Percentiles rank a stretch among this genome's conserved stretches.
phyloP scores from a whole-genome alignment of 768 basidiomycete species.

The Suillus decipiens region DNA sequence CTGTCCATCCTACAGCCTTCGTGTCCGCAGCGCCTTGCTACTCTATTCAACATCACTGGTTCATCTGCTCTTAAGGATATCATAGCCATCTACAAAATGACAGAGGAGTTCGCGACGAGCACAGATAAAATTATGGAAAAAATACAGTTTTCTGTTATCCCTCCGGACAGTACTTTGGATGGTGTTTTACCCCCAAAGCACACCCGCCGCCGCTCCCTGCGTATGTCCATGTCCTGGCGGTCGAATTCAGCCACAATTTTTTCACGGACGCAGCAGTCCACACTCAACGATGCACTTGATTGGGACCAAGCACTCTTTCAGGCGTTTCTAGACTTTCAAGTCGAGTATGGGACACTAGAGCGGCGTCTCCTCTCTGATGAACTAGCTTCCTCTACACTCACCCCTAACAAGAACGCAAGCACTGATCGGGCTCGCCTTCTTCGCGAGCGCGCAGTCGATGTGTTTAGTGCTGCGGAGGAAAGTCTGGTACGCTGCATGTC shows the following conservation, averaged over 20 bases:
- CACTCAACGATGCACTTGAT: slow-evolving; percentile 44
- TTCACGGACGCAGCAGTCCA: slow-evolving; percentile 11
- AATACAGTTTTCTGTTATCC: slow-evolving; percentile 42
- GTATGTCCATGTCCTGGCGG: slow-evolving; percentile 68
- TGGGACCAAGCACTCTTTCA: slow-evolving; percentile 96
- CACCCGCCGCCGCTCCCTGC: slow-evolving; percentile 54
- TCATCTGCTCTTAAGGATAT: slow-evolving; percentile 65
- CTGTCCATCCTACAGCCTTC: slow-evolving; percentile 81
- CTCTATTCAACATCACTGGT: slow-evolving; percentile 66
- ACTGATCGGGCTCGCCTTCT: slow-evolving; percentile 55
- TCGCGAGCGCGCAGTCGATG: slow-evolving; percentile 72
- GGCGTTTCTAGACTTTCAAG: slow-evolving; percentile 90
- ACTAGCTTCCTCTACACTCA: slow-evolving; percentile 43
- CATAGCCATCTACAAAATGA: slow-evolving; percentile 67
- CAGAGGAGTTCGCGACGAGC: slow-evolving; percentile 79
- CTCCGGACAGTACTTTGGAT: slow-evolving; percentile 21
- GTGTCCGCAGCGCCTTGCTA: slow-evolving; percentile 74
- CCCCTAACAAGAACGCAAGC: slow-evolving; percentile 34
- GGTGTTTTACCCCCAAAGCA: slow-evolving; percentile 29
- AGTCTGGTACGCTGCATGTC: slow-evolving; percentile 70
- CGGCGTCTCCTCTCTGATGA: slow-evolving; percentile 62
- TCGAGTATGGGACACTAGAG: slow-evolving; percentile 82
- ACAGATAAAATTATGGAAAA: slow-evolving; percentile 81
- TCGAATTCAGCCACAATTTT: slow-evolving; percentile 32
- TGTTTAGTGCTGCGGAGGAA: slow-evolving; percentile 79